Conservation (phyloP, 192 early-diverging fungal species). For the Nowakowskiella sp. region DNA sequence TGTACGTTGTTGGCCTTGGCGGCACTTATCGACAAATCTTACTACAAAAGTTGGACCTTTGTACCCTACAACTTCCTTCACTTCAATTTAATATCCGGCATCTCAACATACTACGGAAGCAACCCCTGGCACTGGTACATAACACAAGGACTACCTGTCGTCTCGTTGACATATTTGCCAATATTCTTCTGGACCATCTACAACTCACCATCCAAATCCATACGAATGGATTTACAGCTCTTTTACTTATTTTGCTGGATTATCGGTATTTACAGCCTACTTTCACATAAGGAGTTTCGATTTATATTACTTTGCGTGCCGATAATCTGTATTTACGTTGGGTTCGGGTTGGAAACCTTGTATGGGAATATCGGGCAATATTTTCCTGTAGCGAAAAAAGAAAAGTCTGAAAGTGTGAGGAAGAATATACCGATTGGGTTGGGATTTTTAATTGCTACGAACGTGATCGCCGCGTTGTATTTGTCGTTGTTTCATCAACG, state of each 20-base stretch:
- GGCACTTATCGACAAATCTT: conserved; percentile 52
- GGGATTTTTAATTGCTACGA: conserved; percentile 51
- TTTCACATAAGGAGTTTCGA: conserved; percentile 90
- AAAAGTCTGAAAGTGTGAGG: conserved; percentile 1
- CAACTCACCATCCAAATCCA: conserved; percentile 8
- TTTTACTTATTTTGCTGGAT: conserved; percentile 40
- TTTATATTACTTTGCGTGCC: conserved; percentile 88
- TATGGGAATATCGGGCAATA: conserved; percentile 1
- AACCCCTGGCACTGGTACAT: conserved; percentile 91
- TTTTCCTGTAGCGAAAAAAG: background rate
- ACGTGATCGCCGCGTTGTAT: conserved; percentile 64
- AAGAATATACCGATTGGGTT: conserved; percentile 13
- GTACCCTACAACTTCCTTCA: conserved; percentile 70
- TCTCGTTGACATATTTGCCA: conserved; percentile 70
- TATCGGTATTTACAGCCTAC: conserved; percentile 58
- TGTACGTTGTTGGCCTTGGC: too few species aligned
- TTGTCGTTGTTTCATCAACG: conserved; percentile 75
- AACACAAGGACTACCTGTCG: conserved; percentile 66
- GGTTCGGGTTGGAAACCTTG: conserved; percentile 19
- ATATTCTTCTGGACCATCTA: conserved; percentile 53
- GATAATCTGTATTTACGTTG: conserved; percentile 41
- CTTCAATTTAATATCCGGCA: conserved; percentile 70
- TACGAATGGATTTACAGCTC: conserved; percentile 10
- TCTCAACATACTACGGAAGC: conserved; percentile 87
- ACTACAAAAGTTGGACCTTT: conserved; percentile 67